Conservation (phyloP, 331 rosid species). For the Quercus lobata region DNA sequence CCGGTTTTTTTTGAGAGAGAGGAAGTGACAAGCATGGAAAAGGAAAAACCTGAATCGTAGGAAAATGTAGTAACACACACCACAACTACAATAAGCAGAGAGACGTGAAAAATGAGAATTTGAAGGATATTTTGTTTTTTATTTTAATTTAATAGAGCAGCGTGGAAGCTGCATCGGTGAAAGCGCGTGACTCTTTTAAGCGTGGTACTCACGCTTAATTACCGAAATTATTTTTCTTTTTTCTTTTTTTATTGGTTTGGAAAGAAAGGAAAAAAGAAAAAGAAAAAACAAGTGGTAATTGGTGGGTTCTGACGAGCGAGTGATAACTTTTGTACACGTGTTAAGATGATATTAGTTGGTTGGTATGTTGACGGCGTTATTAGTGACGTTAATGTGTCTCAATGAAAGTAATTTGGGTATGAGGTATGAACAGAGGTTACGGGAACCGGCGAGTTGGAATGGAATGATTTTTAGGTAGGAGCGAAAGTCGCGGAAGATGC, state of each 20-base stretch:
- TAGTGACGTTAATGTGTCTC: neutral
- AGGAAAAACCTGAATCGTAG: neutral
- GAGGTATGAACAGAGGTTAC: neutral
- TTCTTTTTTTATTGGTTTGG: neutral
- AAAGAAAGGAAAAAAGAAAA: neutral
- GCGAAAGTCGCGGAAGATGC: neutral
- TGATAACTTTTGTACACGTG: neutral
- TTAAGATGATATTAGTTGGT: neutral
- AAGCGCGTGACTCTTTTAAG: constrained; percentile 17
- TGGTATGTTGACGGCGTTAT: neutral
- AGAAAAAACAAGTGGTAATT: neutral
- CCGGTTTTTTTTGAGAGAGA: neutral
- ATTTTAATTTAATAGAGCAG: neutral
- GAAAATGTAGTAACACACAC: neutral
- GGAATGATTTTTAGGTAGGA: neutral
- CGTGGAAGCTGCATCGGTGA: neutral
- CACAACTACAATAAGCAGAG: neutral
- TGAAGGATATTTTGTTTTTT: neutral
- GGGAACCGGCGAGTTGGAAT: neutral
- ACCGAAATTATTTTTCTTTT: neutral
- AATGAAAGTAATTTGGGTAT: neutral
- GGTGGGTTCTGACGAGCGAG: neutral
- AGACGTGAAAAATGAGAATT: neutral
- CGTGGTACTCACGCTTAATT: constrained; percentile 21
- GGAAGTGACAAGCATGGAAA: neutral